Evolutionary conservation across 202 grass and related monocot species (phyloP), one percentile per base, ranked within the genome.

Genomic region (Elaeis oleifera): DNA sequence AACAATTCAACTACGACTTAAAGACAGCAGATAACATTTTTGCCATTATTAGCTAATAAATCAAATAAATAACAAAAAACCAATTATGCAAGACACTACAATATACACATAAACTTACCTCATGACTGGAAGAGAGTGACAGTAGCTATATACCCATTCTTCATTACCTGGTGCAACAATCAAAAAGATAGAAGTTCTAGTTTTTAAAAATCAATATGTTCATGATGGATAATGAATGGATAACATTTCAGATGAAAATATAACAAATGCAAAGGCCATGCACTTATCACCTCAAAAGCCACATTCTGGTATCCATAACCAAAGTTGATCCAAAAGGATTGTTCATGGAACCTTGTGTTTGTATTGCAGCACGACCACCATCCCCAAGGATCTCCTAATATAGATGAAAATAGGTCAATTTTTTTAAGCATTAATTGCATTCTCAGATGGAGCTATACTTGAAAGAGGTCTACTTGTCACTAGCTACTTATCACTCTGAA

Each of bases 311-410:
- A 99, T 16, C 88, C 95, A 32, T 99, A 99, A 99, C 95, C 67
- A 94, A 94, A 67, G 95, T 99, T 56, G 88, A 86, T 67, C 95
- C 95, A 71, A 99, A 99, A 9, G 95, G 95, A 63, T 94, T 99
- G 57, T 84, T 99, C 85, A 94, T 94, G 16, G 95, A 99, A 44
- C 95, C 95, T 70, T 94, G 95, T 18, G 95, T 94, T 68, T 99
- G 95, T 68, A 99, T 99, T 29, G 88, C 95, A 76, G 95, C 95
- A 24, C 83, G 85, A 25, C 95, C 95, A 49, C 95, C 80, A 53
- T 94, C 88, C 63, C 95, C 95, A 6, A 94, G 83, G 24, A 87
- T 82, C 63, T 90, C 95, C 95, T 99, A 69, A 69, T 56, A 63
- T 16, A 4, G 54, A 48, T 21, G 25, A 39, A 63, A 20, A 63